phyloP scores from a whole-genome alignment of 2,329 filamentous ascomycete species.

The Penicillium italicum region DNA sequence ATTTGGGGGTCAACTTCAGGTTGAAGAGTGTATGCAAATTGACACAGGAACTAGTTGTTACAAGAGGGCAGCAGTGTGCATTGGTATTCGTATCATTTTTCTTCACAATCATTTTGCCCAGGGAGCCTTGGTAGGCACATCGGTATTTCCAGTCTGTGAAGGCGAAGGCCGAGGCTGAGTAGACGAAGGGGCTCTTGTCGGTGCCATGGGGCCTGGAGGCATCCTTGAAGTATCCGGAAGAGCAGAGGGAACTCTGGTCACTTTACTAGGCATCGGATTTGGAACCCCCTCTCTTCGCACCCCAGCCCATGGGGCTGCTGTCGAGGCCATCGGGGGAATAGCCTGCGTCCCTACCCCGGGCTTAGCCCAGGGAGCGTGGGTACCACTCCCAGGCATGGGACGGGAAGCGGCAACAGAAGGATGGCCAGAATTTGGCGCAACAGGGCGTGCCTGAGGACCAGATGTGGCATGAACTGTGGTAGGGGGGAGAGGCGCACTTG shows the following conservation, averaged over 20 bases:
- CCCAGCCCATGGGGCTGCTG: conserved; percentile 33
- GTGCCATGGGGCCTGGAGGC: conserved; percentile 29
- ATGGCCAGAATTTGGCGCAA: conserved; percentile 15
- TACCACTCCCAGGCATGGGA: conserved; percentile 22
- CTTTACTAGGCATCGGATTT: not conserved
- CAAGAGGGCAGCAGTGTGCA: not conserved
- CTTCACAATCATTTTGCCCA: conserved; percentile 31
- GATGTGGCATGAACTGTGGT: conserved; percentile 54
- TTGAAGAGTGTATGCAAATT: not conserved
- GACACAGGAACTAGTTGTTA: not conserved
- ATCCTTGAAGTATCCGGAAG: conserved; percentile 30
- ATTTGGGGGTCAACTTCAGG: no score
- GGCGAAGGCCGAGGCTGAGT: conserved; percentile 15
- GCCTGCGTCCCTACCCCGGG: conserved; percentile 14
- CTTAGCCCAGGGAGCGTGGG: conserved; percentile 38
- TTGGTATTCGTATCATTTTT: not conserved
- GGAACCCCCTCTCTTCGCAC: conserved; percentile 13
- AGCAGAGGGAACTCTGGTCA: conserved; percentile 9
- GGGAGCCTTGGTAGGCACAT: conserved; percentile 37
- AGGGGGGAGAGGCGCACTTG: conserved; percentile 51
- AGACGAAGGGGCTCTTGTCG: conserved; percentile 35
- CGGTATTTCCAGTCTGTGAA: conserved; percentile 13
- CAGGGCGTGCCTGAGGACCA: conserved; percentile 24
- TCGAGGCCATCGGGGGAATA: conserved; percentile 20
- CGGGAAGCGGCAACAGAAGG: conserved; percentile 14